phyloP scores from a whole-genome alignment of 768 basidiomycete species.

The Pleurotus tuber-regium region DNA sequence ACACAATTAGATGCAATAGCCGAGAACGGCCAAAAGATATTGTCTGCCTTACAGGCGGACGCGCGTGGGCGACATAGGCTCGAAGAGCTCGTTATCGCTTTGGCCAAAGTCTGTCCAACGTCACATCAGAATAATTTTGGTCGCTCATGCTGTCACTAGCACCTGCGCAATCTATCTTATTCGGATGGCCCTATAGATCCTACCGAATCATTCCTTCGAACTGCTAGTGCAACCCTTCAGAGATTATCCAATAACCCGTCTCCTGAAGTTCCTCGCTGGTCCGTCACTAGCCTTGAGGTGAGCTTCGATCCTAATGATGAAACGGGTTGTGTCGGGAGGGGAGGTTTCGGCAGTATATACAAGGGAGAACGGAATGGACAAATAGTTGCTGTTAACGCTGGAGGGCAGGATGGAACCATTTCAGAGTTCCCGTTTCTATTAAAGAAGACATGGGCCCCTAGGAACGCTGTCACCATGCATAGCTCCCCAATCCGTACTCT shows the following conservation, averaged over 20 bases:
- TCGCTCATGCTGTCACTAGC: background rate
- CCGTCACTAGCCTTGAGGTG: conserved; percentile 1
- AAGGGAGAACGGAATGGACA: background rate
- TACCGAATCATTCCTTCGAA: background rate
- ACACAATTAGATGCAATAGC: conserved; percentile 14
- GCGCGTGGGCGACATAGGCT: conserved; percentile 13
- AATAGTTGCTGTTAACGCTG: background rate
- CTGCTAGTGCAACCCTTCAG: background rate
- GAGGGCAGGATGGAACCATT: background rate
- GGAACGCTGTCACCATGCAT: background rate
- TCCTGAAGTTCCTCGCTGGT: background rate
- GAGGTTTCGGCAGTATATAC: conserved; percentile 1
- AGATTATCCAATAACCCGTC: background rate
- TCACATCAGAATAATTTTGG: background rate
- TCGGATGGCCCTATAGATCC: background rate
- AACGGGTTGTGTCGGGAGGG: background rate
- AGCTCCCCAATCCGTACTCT: background rate
- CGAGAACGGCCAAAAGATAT: conserved; percentile 16
- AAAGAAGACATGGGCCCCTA: background rate
- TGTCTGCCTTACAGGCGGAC: conserved; percentile 16
- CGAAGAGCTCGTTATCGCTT: conserved; percentile 17
- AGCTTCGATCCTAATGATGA: background rate
- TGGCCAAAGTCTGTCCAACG: conserved; percentile 15
- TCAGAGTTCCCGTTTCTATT: background rate
- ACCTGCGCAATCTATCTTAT: background rate